phyloP scores from a whole-genome alignment of 2,329 filamentous ascomycete genomes.

The Diaporthe helianthi region DNA sequence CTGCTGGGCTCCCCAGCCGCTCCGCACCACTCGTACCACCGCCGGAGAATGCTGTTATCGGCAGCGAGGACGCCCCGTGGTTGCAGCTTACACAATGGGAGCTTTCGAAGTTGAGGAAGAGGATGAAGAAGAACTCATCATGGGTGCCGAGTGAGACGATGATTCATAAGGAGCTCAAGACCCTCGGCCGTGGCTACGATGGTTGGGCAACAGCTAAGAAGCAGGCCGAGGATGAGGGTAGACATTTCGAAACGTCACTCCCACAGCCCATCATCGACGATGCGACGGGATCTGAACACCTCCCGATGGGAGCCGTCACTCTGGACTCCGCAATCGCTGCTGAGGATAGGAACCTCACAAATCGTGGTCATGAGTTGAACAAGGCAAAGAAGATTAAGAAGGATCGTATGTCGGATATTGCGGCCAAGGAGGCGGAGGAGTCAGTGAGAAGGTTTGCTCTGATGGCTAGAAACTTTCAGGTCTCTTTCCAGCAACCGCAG shows the following conservation, averaged over 20 bases:
- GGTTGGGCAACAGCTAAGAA: conserved; percentile 68
- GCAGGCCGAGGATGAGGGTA: conserved; percentile 70
- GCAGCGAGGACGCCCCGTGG: conserved; percentile 69
- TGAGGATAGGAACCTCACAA: conserved; percentile 70
- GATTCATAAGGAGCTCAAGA: conserved; percentile 80
- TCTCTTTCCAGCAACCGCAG: conserved; percentile 36
- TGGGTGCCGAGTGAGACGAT: conserved; percentile 88
- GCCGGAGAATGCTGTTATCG: conserved; percentile 64
- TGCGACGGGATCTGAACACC: conserved; percentile 58
- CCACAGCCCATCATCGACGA: conserved; percentile 54
- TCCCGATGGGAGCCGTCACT: conserved; percentile 67
- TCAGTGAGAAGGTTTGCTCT: conserved; percentile 45
- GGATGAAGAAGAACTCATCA: conserved; percentile 91
- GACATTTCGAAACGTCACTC: conserved; percentile 59
- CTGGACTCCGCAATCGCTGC: conserved; percentile 59
- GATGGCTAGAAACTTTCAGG: conserved; percentile 40
- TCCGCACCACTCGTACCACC: conserved; percentile 59
- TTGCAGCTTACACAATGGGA: conserved; percentile 70
- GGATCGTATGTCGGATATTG: conserved; percentile 67
- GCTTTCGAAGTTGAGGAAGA: conserved; percentile 74
- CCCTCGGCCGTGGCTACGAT: conserved; percentile 70
- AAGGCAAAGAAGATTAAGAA: conserved; percentile 78
- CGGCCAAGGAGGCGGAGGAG: conserved; percentile 64
- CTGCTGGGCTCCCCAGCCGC: conserved; percentile 28
- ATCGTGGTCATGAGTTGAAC: conserved; percentile 79